Conservation (phyloP, 768 basidiomycete genomes). For the Lentinula sp. region DNA sequence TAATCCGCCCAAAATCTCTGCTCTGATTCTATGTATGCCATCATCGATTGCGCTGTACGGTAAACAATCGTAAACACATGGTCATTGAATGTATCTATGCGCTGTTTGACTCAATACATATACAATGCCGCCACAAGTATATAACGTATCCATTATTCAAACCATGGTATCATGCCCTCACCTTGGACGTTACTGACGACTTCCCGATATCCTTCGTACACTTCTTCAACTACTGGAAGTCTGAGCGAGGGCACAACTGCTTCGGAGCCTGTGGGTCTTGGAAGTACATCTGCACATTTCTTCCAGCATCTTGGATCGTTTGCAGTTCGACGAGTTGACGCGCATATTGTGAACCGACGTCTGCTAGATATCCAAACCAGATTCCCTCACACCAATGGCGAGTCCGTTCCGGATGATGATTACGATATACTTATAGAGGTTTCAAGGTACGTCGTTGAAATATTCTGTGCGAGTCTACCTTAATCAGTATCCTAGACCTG, state of each 20-base stretch:
- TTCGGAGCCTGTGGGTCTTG: neutral
- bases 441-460: neutral
- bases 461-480: neutral
- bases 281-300: neutral
- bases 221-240: neutral
- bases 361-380: neutral
- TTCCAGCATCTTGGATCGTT: neutral
- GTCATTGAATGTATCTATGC: no score
- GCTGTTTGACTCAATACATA: no score
- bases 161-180: neutral
- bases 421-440: neutral
- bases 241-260: neutral
- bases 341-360: neutral
- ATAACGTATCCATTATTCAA: no score
- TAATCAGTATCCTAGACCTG: neutral
- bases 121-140: no score
- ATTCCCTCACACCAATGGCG: neutral
- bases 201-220: neutral
- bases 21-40: no score
- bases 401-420: neutral
- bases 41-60: no score
- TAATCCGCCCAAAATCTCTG: no score
- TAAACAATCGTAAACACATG: no score
- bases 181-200: no score
- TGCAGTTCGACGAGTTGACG: neutral